Base-by-base conservation (phyloP, 331 rosid genomes). In the Prunus yedoensis region DNA sequence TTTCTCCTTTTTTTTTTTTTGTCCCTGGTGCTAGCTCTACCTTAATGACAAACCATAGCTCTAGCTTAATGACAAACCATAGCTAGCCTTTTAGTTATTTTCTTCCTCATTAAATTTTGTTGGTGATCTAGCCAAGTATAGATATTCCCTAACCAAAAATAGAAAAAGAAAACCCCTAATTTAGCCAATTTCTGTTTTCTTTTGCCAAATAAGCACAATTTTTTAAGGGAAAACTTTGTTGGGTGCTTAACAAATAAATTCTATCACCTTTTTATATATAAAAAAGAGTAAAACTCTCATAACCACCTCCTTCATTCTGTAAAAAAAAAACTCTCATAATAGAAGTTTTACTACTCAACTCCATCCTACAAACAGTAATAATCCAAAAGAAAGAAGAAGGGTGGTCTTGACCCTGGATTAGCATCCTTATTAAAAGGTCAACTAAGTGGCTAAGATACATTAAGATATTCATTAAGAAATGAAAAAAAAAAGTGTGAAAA, bases 371-470 rank as follows among this genome's bases (percentile, higher is more conserved):
- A 57, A 57, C 25, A 41, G 12, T 65, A 30, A 27, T 25, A n/a
- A 54, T 54, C 59, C 63, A 57, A 21, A 57, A 57, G 28, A 5
- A 32, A 57, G 5, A 57, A 54, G 2, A 9, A 18, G 20, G 11
- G 3, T 54, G 65, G 25, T 8, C 8, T 18, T 10, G 21, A 20
- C 1, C 9, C 9, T 35, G 52, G 70, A 66, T 43, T 66, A 66
- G 30, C 32, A 66, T 43, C 35, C 57, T 45, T 67, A 2, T 45
- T 67, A 2, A 65, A 38, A 65, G 20, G 28, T 38, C 28, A 65
- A 69, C 64, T 64, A 75, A 54, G 66, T 77, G 45, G 74, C 7
- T 64, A 73, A 17, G 80, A 72, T 51, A 68, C 3, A 59, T 67
- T 68, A 68, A 28, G 43, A 15, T 21, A 81, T 68, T 70, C 61